Evolutionary conservation across 2,329 filamentous ascomycete genomes (phyloP), one percentile per base, ranked within the genome.

Genomic region (Fusarium verrucosum): DNA sequence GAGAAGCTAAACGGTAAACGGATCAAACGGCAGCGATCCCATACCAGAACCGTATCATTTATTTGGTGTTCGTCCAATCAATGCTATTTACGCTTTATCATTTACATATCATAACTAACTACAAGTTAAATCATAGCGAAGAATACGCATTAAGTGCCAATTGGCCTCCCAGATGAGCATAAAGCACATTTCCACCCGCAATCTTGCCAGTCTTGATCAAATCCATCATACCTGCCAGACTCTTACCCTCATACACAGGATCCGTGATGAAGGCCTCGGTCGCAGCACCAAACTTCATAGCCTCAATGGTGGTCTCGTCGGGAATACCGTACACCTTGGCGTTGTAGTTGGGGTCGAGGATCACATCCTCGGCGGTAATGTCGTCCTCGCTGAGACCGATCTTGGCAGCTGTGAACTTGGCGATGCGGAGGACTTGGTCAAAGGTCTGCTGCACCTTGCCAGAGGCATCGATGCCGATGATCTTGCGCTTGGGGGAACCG

Each of bases 211-310:
- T 85, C 63, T 78, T 82, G 17, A 91, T 85, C 78, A 91, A 77
- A 72, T 88, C 87, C 66, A 91, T 85, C 87, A 92, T 83, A 0
- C 89, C 89, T 5, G 88, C 88, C 74, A 92, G 77, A 67, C 86
- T 90, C 83, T 92, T 92, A 2, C 90, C 90, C 77, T 91, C 89
- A 70, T 92, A 92, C 2, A 92, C 89, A 0, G 89, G 89, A 71
- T 92, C 89, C 0, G 89, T 92, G 62, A 92, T 89, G 68, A 92
- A 88, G 0, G 85, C 89, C 78, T 92, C 90, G 2, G 86, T 90
- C 57, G 79, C 75, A 1, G 89, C 89, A 7, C 86, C 87, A 71
- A 90, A 87, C 74, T 83, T 84, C 72, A 92, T 92, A 0, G 89
- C 89, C 28, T 87, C 87, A 45, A 89, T 82, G 2, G 89, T 92